Evolutionary conservation across 2,329 filamentous ascomycete species (phyloP).

Genomic region (Orbilia ellipsospora): DNA sequence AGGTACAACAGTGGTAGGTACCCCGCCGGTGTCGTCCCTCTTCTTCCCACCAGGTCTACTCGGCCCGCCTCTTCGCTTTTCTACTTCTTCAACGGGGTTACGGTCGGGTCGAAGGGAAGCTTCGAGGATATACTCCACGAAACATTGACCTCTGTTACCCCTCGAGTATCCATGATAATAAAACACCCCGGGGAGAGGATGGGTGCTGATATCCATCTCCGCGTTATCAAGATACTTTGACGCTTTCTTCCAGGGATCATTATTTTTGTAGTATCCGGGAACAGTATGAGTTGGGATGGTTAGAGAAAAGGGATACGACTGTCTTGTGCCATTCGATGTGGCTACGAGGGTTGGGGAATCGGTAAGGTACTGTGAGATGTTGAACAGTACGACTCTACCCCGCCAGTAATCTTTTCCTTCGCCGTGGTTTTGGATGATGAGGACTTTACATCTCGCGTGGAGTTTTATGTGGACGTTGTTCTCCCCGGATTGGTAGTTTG

Average conservation of each 20-base stretch:
- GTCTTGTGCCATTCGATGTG: not conserved
- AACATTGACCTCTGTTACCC: conserved; percentile 20
- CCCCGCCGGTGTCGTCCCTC: conserved; percentile 19
- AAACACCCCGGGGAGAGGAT: conserved; percentile 45
- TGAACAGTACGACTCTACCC: conserved; percentile 36
- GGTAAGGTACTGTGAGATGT: conserved; percentile 22
- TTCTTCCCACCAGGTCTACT: not conserved
- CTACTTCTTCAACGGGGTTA: conserved; percentile 1
- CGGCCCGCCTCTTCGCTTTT: not conserved
- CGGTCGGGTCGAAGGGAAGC: conserved; percentile 16
- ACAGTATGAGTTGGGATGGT: conserved; percentile 44
- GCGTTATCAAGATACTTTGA: conserved; percentile 46
- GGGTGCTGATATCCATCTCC: conserved; percentile 37
- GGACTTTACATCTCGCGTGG: conserved; percentile 41
- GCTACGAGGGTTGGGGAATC: conserved; percentile 18
- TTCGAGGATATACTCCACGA: conserved; percentile 48
- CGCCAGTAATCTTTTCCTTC: conserved; percentile 46
- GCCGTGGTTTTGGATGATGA: conserved; percentile 34
- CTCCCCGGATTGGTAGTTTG: not conserved
- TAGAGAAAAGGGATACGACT: conserved; percentile 14
- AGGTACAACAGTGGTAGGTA: conserved; percentile 31
- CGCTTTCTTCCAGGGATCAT: conserved; percentile 38
- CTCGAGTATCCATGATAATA: conserved; percentile 37
- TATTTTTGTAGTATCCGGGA: conserved; percentile 5
- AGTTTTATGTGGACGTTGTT: conserved; percentile 35